Evolutionary conservation across 2,329 filamentous ascomycete species (phyloP), one percentile per base, ranked within the genome.

Genomic region (Salinomyces thailandicus): DNA sequence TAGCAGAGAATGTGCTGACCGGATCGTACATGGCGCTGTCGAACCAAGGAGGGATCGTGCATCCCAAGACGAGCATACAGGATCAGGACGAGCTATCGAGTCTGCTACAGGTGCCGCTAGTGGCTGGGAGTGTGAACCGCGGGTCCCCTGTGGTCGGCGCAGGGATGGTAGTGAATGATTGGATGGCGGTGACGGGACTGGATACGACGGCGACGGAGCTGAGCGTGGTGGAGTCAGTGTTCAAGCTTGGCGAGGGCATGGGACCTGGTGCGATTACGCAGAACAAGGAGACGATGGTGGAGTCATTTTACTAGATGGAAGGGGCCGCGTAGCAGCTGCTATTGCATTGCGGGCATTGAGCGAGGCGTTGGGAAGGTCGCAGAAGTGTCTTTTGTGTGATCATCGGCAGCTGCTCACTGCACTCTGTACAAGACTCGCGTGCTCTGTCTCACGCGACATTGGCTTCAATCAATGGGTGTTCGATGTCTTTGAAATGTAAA

Each of bases 211-310:
- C 89, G n/a, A 96, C 91, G 1, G 91, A 98, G 68, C 69, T 98
- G 54, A 93, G 85, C 57, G 91, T 98, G 41, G 76, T 98, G 39
- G 91, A 98, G 73, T 87, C 80, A 53, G 87, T 98, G 47, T 98
- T 98, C 72, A 77, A 86, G 54, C 71, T 98, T 31, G 87, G 87
- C 46, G 89, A 96, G 69, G 68, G 66, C 36, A 73, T 78, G 49
- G 85, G 76, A 5, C 80, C 85, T 34, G 77, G 77, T 55, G 79
- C 75, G 53, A 85, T 89, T 67, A 82, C 79, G 35, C 79, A 68
- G 51, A 79, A 95, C 70, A 96, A 95, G 75, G 89, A 96, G 62
- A 91, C 86, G 48, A 93, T 98, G 77, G 91, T 98, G 44, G 91
- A 98, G 71, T 93, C 85, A 54, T 98, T 96, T 69, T 98, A 98